Evolutionary conservation across 768 basidiomycete species (phyloP).

Genomic region (Boletus rubroflammeus): DNA sequence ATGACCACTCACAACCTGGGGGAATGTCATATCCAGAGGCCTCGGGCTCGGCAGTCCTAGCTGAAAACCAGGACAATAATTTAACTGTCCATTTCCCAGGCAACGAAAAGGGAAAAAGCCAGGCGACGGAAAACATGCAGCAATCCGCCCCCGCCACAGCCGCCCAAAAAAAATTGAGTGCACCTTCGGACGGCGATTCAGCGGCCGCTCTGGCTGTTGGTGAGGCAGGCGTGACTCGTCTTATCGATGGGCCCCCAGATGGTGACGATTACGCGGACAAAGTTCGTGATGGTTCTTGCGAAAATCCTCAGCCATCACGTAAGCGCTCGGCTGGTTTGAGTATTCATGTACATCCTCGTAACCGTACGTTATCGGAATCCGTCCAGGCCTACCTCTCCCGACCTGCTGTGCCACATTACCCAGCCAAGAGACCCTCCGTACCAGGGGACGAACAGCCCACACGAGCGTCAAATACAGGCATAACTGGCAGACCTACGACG

Average conservation of each 20-base stretch:
- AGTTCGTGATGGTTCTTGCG: slow-evolving; percentile 12
- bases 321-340: slow-evolving; percentile 9
- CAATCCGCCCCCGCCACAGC: not conserved
- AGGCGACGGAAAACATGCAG: not conserved
- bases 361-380: slow-evolving; percentile 44
- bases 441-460: not conserved
- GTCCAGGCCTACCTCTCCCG: slow-evolving; percentile 45
- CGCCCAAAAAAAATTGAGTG: not conserved
- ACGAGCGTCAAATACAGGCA: not conserved
- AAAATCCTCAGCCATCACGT: slow-evolving; percentile 17
- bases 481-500: not conserved
- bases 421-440: not conserved
- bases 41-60: not conserved
- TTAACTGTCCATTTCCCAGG: not conserved
- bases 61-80: not conserved
- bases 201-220: not conserved
- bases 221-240: not conserved
- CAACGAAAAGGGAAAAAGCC: slow-evolving; percentile 11
- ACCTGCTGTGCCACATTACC: slow-evolving; percentile 3
- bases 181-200: not conserved
- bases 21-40: not conserved
- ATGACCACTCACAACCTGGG: not conserved
- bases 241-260: not conserved
- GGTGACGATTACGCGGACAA: slow-evolving; percentile 10
- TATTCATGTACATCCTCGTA: slow-evolving; percentile 28